Evolutionary conservation across 148 eudicot genomes (phyloP), one percentile per base, ranked within the genome.

Genomic region (Rhododendron molle): DNA sequence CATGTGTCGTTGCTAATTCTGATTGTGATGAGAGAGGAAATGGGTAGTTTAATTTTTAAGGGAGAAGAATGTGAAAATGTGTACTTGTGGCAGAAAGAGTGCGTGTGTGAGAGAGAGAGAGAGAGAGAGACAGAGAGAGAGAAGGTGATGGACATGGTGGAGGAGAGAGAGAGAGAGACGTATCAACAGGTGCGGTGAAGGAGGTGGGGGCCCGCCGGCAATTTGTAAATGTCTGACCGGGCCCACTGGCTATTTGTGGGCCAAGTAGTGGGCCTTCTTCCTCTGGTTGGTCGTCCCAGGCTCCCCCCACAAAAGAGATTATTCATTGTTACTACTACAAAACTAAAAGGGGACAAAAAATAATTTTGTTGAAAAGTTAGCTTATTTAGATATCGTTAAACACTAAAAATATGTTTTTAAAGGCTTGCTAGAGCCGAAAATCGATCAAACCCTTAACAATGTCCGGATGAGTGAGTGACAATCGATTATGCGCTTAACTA

Each of bases 191-290:
- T 12, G 52, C 73, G 76, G 32, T 12, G 52, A 20, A 1, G 18
- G 36, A 28, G 49, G 3, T 76, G 65, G 56, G 85, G 83, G 88
- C 52, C 88, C 88, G 78, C 50, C 4, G 80, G 8, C 76, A 76
- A 40, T 32, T 47, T 44, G 30, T 46, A 14, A 54, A 65, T 23
- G 74, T 76, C 26, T 81, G 76, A 74, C 49, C 28, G 78, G 78
- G 58, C 81, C 79, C 78, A 60, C 14, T 65, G 32, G 60, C 21
- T 54, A 16, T 14, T 52, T 18, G 21, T 5, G 60, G 60, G 60
- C 21, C 60, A 16, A 54, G 60, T 30, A n/a, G 49, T 77, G 88
- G 89, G 89, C 88, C 90, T 87, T 62, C 90, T 87, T 62, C 62
- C 4, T 23, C 8, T 89, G 89, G 28, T 77, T 76, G 83, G 72